A percentile compares a stretch with the other conserved stretches of the same genome.
Conservation (phyloP, 352 stramenopile species). For the Phytopythium kandeliae region DNA sequence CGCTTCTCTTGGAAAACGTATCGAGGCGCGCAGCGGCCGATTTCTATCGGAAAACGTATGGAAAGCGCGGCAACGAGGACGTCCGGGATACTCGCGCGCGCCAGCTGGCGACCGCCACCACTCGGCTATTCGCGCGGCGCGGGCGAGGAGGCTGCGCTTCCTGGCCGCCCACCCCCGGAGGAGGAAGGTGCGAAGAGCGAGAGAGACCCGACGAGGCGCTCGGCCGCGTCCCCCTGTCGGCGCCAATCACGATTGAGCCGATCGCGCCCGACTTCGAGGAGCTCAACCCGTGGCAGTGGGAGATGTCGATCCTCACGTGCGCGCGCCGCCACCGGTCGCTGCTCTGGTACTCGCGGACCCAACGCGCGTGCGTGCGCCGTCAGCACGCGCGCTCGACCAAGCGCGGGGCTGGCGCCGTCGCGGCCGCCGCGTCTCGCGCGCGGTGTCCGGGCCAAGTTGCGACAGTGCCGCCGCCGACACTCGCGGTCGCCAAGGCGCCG, state of each 20-base stretch:
- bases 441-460: neutral
- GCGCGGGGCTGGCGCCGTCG: constrained; percentile 7
- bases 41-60: neutral
- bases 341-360: constrained; percentile 32
- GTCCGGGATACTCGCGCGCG: too few relatives aligned
- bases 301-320: constrained; percentile 58
- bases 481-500: constrained; percentile 1
- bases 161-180: too few relatives aligned
- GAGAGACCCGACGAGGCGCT: too few relatives aligned
- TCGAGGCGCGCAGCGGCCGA: neutral
- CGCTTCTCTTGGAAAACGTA: neutral
- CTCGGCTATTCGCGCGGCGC: neutral
- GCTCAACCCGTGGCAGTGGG: constrained; percentile 36
- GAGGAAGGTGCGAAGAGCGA: too few relatives aligned
- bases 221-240: neutral
- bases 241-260: constrained; percentile 20
- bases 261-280: constrained; percentile 22
- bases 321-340: constrained; percentile 44
- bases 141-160: too few relatives aligned
- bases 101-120: too few relatives aligned
- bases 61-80: neutral
- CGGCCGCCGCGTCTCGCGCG: constrained; percentile 5
- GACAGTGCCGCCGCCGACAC: neutral
- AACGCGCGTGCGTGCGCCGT: constrained; percentile 31
- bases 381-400: constrained; percentile 18